A percentile compares a stretch with the other conserved stretches of the same genome.
phyloP scores from a whole-genome alignment of 169 alveolate species.

The Babesia gibsoni region DNA sequence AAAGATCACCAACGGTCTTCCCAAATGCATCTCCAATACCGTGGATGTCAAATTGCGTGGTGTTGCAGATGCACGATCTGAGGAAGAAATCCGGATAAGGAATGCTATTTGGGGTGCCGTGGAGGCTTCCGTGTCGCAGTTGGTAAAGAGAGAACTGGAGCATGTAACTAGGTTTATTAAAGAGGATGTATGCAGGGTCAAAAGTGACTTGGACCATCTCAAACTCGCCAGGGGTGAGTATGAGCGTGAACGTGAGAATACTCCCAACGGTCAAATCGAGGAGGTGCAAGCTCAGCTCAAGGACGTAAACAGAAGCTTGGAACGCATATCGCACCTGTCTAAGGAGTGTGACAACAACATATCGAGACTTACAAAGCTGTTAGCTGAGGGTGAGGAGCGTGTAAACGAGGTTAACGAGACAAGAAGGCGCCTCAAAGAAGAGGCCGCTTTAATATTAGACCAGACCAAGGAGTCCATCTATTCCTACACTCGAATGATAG shows the following conservation, averaged over 20 bases:
- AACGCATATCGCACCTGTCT: too few species aligned
- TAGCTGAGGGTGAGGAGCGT: not conserved
- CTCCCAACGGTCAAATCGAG: too few species aligned
- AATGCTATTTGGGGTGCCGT: not conserved
- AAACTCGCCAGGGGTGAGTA: too few species aligned
- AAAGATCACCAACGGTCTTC: not conserved
- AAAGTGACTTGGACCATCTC: too few species aligned
- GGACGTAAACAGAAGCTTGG: too few species aligned
- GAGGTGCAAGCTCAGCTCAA: too few species aligned
- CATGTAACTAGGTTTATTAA: not conserved
- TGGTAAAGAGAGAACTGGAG: not conserved
- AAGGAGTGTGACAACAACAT: not conserved
- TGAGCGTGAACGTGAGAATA: too few species aligned
- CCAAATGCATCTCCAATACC: slow-evolving; percentile 18
- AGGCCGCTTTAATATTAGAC: not conserved
- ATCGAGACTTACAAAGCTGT: not conserved
- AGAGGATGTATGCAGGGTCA: too few species aligned
- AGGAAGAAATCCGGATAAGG: not conserved
- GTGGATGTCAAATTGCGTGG: slow-evolving; percentile 28
- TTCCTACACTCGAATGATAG: not conserved
- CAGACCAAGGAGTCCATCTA: not conserved
- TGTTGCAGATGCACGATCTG: not conserved
- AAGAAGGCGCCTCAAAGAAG: not conserved
- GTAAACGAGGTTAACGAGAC: not conserved
- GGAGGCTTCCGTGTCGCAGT: not conserved